Evolutionary conservation across 2,329 filamentous ascomycete species (phyloP).

Genomic region (Alternaria ethzedia): DNA sequence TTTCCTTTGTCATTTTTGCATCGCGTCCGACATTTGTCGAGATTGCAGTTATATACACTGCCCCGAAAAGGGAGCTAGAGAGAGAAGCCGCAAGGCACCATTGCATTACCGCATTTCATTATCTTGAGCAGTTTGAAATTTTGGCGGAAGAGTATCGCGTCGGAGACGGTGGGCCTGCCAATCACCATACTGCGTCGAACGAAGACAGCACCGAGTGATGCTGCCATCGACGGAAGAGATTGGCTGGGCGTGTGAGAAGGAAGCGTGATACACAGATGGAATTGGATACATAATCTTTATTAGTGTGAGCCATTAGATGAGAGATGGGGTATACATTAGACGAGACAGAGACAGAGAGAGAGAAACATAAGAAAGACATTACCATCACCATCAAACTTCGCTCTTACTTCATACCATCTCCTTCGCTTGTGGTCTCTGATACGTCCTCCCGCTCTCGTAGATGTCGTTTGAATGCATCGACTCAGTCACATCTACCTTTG

Average conservation of each 20-base stretch:
- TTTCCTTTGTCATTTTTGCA: background rate
- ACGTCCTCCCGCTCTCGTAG: background rate
- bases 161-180: background rate
- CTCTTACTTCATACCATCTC: background rate
- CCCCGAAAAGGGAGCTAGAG: background rate
- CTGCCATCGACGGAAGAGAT: background rate
- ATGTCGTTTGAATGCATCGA: background rate
- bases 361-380: background rate
- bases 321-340: background rate
- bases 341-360: background rate
- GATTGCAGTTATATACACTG: background rate
- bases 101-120: background rate
- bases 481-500: constrained; percentile 18
- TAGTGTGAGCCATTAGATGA: background rate
- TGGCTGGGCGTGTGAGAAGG: background rate
- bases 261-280: background rate
- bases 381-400: background rate
- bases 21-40: background rate
- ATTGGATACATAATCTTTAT: background rate
- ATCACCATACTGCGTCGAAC: background rate
- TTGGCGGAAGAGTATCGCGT: background rate
- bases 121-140: background rate
- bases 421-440: background rate
- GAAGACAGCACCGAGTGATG: background rate
- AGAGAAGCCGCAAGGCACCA: background rate